Conservation (phyloP, 2,329 filamentous ascomycete genomes). For the Trichoderma gracile region DNA sequence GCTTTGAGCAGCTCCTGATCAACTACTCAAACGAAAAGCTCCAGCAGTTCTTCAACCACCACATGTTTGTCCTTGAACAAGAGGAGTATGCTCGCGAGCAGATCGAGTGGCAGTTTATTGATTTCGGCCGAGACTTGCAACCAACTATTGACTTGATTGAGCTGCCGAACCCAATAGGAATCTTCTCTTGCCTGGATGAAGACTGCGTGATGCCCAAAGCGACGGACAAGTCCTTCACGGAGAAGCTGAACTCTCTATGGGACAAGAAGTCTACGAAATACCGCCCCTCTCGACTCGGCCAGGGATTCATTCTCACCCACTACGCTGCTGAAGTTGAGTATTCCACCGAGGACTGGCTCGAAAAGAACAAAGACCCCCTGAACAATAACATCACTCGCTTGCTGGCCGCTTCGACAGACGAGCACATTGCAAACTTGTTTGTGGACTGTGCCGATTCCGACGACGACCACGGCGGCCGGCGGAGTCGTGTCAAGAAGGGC, state of each 20-base stretch:
- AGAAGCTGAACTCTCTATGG: constrained; percentile 96
- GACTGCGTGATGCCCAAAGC: constrained; percentile 99
- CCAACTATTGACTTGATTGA: constrained; percentile 98
- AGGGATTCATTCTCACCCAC: constrained; percentile 94
- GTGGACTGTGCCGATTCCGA: constrained; percentile 82
- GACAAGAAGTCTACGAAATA: constrained; percentile 96
- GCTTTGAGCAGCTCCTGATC: constrained; percentile 98
- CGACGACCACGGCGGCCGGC: constrained; percentile 66
- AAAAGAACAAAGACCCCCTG: constrained; percentile 98
- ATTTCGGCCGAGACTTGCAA: constrained; percentile 95
- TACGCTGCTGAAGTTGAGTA: constrained; percentile 99
- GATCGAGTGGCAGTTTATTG: constrained; percentile 99
- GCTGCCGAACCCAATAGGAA: constrained; percentile 92
- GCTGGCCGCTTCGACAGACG: constrained; percentile 77
- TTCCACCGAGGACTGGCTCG: constrained; percentile 89
- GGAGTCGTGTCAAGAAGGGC: constrained; percentile 91
- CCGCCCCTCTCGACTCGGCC: constrained; percentile 78
- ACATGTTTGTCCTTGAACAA: constrained; percentile 99
- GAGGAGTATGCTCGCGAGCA: constrained; percentile 97
- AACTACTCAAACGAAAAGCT: constrained; percentile 99
- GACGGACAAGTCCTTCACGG: constrained; percentile 93
- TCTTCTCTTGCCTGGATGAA: constrained; percentile 97
- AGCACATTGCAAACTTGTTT: constrained; percentile 82
- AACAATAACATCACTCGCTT: constrained; percentile 96
- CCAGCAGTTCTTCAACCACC: constrained; percentile 99